phyloP scores from a whole-genome alignment of 176 grass and related monocot species.

The Oryza glaberrima region DNA sequence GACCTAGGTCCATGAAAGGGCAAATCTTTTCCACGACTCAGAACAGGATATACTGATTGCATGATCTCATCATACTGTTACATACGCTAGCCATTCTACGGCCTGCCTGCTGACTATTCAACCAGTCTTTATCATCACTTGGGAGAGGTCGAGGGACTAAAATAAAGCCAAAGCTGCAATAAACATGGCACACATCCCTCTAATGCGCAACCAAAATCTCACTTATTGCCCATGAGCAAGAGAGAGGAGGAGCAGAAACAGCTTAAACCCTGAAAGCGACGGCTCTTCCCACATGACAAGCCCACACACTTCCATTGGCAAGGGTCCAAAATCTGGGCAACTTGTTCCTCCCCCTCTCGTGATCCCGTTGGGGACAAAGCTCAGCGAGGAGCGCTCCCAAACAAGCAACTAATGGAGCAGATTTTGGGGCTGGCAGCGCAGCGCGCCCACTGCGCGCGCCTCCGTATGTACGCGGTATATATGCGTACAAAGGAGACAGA shows the following conservation, averaged over 20 bases:
- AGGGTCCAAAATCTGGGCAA: constrained; percentile 60
- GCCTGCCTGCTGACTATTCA: constrained; percentile 21
- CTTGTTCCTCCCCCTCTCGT: constrained; percentile 67
- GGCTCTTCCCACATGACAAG: constrained; percentile 47
- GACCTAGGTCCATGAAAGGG: constrained; percentile 1
- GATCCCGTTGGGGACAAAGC: constrained; percentile 49
- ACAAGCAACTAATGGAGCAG: constrained; percentile 43
- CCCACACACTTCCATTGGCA: constrained; percentile 48
- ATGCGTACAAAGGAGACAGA: constrained; percentile 30
- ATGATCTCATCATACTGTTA: background rate
- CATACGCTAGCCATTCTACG: background rate
- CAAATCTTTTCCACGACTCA: background rate
- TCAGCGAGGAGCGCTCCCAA: constrained; percentile 48
- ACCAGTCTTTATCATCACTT: constrained; percentile 19
- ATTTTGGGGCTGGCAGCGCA: constrained; percentile 32
- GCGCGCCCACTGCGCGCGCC: constrained; percentile 41
- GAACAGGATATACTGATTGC: background rate
- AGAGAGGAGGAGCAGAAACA: constrained; percentile 40
- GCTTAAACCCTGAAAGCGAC: constrained; percentile 49
- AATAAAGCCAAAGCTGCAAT: constrained; percentile 35
- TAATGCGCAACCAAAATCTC: background rate
- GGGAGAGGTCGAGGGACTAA: background rate
- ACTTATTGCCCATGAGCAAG: constrained; percentile 28
- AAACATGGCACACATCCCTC: constrained; percentile 28
- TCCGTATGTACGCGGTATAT: constrained; percentile 36